Conservation (phyloP, 805 yeast genomes). For the Saccharomycopsis fermentans region DNA sequence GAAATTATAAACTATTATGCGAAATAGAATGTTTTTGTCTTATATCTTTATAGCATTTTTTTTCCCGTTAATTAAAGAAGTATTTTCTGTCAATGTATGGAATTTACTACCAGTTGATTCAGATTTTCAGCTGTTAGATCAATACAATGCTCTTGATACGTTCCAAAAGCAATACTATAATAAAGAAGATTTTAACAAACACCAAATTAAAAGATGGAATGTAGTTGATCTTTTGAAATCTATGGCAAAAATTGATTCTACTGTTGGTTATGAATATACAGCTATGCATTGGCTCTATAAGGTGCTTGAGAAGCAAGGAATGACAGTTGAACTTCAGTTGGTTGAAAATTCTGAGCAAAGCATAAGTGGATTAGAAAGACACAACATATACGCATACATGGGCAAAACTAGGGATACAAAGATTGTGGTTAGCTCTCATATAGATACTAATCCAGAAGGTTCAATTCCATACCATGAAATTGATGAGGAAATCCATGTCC, state of each 20-base stretch:
- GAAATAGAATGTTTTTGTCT: too few relatives aligned
- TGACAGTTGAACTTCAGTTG: constrained; percentile 9
- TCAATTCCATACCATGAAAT: constrained; percentile 20
- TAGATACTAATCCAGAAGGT: constrained; percentile 39
- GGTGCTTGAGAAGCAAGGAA: constrained; percentile 3
- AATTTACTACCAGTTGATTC: too few relatives aligned
- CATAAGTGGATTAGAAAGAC: constrained; percentile 1
- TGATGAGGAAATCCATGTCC: constrained; percentile 45
- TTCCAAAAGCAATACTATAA: background rate
- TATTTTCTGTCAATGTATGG: too few relatives aligned
- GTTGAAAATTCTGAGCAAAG: constrained; percentile 4
- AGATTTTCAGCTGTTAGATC: background rate
- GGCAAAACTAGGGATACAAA: constrained; percentile 26
- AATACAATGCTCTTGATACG: background rate
- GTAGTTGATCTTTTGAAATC: constrained; percentile 3
- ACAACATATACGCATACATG: constrained; percentile 9
- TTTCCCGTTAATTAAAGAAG: too few relatives aligned
- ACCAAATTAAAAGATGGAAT: background rate
- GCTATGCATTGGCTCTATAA: constrained; percentile 2
- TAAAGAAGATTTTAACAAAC: background rate
- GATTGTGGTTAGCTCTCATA: constrained; percentile 39
- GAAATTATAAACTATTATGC: too few relatives aligned
- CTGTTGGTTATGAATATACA: background rate
- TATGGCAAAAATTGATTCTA: constrained; percentile 2
- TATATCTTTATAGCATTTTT: too few relatives aligned